Percentiles rank a stretch among this genome's conserved stretches.
Evolutionary conservation across 305 asterid genomes (phyloP).

Genomic region (Fraxinus paxiana): DNA sequence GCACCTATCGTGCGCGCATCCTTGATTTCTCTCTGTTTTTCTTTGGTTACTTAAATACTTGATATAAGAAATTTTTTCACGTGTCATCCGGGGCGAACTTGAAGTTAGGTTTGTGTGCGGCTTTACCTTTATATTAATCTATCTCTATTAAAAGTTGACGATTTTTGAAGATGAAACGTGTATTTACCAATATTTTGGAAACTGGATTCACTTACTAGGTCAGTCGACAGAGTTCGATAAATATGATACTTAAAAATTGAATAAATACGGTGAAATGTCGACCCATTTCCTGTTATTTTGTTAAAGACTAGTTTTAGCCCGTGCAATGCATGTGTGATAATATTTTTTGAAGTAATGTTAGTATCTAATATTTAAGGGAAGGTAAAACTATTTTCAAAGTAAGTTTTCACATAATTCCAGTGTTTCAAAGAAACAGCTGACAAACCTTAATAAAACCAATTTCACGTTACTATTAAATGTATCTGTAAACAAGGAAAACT

Average conservation of each 20-base stretch:
- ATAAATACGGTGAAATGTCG: not conserved
- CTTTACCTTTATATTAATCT: too few species aligned
- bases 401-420: too few species aligned
- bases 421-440: too few species aligned
- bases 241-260: not conserved
- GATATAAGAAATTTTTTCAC: not conserved
- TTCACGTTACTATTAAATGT: too few species aligned
- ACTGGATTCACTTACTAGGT: not conserved
- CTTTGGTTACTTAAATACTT: not conserved
- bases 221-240: not conserved
- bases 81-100: not conserved
- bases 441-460: too few species aligned
- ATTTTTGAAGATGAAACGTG: not conserved
- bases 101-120: not conserved
- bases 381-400: too few species aligned
- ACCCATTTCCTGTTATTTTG: not conserved
- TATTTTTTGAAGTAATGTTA: too few species aligned
- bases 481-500: too few species aligned
- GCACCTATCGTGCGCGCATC: not conserved
- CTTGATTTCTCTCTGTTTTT: not conserved
- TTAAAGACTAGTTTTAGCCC: too few species aligned
- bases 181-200: too few species aligned
- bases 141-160: not conserved
- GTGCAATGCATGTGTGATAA: too few species aligned
- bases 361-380: too few species aligned